A percentile compares a stretch with the other conserved stretches of the same genome.
Conservation (phyloP, 208 protist species). For the Zelonia costaricensis region DNA sequence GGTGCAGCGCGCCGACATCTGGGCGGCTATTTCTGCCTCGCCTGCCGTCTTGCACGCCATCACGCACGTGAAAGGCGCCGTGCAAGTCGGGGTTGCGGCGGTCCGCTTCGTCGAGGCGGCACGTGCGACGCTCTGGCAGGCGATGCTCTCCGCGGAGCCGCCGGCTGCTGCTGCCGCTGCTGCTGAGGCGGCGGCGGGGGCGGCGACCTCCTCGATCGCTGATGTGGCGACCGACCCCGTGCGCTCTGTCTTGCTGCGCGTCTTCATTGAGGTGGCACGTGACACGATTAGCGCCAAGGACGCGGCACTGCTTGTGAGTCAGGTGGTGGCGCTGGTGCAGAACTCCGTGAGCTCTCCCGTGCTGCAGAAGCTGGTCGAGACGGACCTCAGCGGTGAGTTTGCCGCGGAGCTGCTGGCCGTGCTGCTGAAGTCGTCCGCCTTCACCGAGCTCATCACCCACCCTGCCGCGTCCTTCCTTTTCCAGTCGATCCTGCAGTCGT, state of each 20-base stretch:
- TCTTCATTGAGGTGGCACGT: conserved; percentile 56
- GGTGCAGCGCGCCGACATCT: conserved; percentile 63
- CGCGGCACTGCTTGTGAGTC: conserved; percentile 19
- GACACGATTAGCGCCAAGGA: conserved; percentile 25
- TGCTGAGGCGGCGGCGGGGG: not conserved
- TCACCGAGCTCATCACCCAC: conserved; percentile 61
- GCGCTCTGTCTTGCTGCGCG: conserved; percentile 74
- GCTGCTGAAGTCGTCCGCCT: conserved; percentile 24
- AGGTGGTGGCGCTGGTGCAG: conserved; percentile 52
- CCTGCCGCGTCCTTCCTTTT: conserved; percentile 65
- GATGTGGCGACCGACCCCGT: conserved; percentile 60
- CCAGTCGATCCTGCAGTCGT: conserved; percentile 66
- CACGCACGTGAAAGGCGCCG: conserved; percentile 34
- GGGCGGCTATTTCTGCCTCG: conserved; percentile 32
- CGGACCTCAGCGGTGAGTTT: conserved; percentile 27
- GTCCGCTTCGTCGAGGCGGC: conserved; percentile 34
- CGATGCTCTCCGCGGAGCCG: not conserved
- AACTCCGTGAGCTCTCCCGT: conserved; percentile 75
- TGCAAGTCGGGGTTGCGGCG: conserved; percentile 36
- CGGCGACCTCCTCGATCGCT: conserved; percentile 10
- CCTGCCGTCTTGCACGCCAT: conserved; percentile 39
- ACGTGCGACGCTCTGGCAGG: conserved; percentile 17
- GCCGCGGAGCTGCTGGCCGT: conserved; percentile 25
- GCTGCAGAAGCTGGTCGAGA: conserved; percentile 80
- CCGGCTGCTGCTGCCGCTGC: conserved; percentile 2